phyloP scores from a whole-genome alignment of 2,329 filamentous ascomycete species.

The Cytospora chrysosperma region DNA sequence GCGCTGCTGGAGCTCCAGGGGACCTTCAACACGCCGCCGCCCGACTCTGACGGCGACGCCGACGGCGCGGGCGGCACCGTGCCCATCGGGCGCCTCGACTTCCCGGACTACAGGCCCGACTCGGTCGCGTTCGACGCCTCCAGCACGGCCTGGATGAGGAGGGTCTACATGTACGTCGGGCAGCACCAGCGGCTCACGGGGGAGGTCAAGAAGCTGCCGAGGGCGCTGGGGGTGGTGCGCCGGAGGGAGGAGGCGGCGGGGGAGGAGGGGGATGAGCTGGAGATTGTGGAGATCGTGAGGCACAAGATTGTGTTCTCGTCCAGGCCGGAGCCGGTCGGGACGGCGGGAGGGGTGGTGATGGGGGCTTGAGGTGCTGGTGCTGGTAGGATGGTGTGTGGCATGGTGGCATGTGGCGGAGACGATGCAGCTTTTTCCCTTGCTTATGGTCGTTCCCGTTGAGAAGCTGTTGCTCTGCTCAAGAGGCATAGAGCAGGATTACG shows the following conservation, averaged over 20 bases:
- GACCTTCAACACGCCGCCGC: constrained; percentile 71
- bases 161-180: constrained; percentile 84
- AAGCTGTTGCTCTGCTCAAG: too few relatives aligned
- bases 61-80: constrained; percentile 37
- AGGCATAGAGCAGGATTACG: neutral
- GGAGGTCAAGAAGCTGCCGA: constrained; percentile 82
- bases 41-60: too few relatives aligned
- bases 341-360: constrained; percentile 23
- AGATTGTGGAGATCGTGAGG: constrained; percentile 84
- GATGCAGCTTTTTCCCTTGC: neutral
- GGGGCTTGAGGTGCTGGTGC: neutral
- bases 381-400: neutral
- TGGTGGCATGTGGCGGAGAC: neutral
- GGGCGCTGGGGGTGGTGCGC: constrained; percentile 75
- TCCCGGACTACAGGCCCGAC: constrained; percentile 60
- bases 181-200: constrained; percentile 85
- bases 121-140: constrained; percentile 38
- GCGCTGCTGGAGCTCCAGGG: constrained; percentile 93
- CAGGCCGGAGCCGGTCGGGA: constrained; percentile 80
- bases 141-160: constrained; percentile 81
- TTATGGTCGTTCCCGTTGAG: too few relatives aligned
- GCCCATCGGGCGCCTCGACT: constrained; percentile 43
- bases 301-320: constrained; percentile 83
- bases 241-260: constrained; percentile 42
- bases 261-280: constrained; percentile 57